Percentiles rank a stretch among this genome's conserved stretches.
Evolutionary conservation across 2,329 filamentous ascomycete genomes (phyloP).

Genomic region (Gyromitra esculenta): DNA sequence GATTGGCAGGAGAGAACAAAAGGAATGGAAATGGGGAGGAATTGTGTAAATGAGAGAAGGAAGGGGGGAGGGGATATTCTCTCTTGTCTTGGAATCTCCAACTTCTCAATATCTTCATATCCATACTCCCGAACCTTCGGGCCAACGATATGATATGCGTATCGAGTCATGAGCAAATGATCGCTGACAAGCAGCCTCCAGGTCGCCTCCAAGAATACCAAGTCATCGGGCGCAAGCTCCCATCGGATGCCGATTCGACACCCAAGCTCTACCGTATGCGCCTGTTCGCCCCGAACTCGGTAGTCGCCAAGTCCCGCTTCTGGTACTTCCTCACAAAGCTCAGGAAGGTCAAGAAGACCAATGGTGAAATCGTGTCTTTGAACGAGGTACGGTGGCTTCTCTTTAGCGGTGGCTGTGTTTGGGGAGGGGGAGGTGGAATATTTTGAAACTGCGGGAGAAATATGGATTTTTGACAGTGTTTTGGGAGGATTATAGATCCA

Average conservation of each 20-base stretch:
- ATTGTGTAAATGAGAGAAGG: background rate
- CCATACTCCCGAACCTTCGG: background rate
- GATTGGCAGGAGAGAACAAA: slow-evolving; percentile 2
- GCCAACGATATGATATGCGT: background rate
- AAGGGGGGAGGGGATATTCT: background rate
- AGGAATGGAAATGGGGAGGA: slow-evolving; percentile 1
- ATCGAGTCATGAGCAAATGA: slow-evolving; percentile 19
- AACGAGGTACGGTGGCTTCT: slow-evolving; percentile 79
- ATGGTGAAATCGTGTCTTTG: slow-evolving; percentile 97
- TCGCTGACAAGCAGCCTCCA: slow-evolving; percentile 61
- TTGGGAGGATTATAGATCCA: slow-evolving; percentile 72
- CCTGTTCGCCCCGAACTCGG: slow-evolving; percentile 97
- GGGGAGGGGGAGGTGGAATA: background rate
- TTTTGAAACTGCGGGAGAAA: background rate
- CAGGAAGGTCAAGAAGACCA: slow-evolving; percentile 99
- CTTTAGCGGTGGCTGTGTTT: background rate
- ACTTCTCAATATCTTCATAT: slow-evolving; percentile 21
- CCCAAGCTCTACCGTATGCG: slow-evolving; percentile 99
- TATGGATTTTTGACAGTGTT: slow-evolving; percentile 34
- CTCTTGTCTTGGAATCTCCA: slow-evolving; percentile 21
- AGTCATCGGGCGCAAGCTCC: slow-evolving; percentile 99
- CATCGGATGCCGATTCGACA: slow-evolving; percentile 94
- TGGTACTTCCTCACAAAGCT: slow-evolving; percentile 99
- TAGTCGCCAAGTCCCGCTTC: slow-evolving; percentile 99
- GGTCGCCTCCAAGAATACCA: slow-evolving; percentile 99